These are phyloP conservation scores for Berkeleyomyces basicola DNA, from an alignment of 2,329 filamentous ascomycete genomes.

Conservation along the genomic window DNA sequence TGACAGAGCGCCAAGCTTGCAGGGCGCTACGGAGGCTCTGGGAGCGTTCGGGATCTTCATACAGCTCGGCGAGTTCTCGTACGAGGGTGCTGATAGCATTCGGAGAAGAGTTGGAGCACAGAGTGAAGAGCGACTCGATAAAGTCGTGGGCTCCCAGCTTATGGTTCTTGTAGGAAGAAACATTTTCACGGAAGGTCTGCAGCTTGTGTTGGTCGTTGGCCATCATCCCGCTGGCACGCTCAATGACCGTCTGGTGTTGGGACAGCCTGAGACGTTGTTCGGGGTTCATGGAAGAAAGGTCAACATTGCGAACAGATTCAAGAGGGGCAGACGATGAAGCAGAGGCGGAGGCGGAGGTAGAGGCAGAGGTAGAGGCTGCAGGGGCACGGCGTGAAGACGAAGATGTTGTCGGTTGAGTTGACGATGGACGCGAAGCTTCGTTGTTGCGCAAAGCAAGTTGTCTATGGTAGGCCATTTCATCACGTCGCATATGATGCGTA, in stretches of 20 bases:
- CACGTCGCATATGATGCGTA: conserved; percentile 59
- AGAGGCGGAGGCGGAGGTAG: conserved; percentile 13
- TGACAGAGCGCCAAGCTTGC: conserved; percentile 91
- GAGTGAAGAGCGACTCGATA: conserved; percentile 71
- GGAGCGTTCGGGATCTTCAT: conserved; percentile 64
- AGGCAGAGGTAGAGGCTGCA: conserved; percentile 5
- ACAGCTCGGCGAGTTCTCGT: conserved; percentile 82
- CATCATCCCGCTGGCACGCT: conserved; percentile 67
- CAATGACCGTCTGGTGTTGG: conserved; percentile 70
- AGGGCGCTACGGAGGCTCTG: conserved; percentile 64
- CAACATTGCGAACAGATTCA: conserved; percentile 6
- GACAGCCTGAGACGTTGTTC: conserved; percentile 68
- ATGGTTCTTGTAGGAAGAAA: conserved; percentile 61
- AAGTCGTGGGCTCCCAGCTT: conserved; percentile 57
- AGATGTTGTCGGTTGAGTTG: conserved; percentile 35
- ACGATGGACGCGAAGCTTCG: conserved; percentile 6
- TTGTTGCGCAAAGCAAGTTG: conserved; percentile 83
- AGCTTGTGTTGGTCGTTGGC: conserved; percentile 63
- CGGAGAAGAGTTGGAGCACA: conserved; percentile 65
- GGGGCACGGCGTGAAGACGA: conserved; percentile 14
- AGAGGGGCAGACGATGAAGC: conserved; percentile 15
- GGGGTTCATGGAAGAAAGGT: conserved; percentile 32
- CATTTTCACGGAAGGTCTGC: conserved; percentile 56
- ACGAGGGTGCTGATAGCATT: conserved; percentile 74
- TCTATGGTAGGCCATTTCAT: conserved; percentile 80